Base-by-base conservation (phyloP, 495 filamentous ascomycete genomes). In the Neurospora sp. region DNA sequence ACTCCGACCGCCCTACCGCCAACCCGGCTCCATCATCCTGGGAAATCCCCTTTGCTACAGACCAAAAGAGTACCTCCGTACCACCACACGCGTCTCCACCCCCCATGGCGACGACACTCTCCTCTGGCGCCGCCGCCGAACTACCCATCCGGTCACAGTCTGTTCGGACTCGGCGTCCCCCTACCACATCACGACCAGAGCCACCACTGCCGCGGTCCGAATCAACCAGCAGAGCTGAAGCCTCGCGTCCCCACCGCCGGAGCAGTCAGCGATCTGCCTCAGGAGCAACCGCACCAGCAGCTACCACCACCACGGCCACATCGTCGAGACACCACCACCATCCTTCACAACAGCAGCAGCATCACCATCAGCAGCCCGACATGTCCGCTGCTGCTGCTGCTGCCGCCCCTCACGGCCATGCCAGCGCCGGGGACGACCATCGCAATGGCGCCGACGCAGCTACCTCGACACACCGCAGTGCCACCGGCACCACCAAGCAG, bases 351-450 rank as follows among this genome's bases (percentile, higher is more conserved):
- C 71, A n/a, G 71, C 74, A 23, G 72, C 73, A 74, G n/a, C 77
- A 77, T n/a, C 76, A 75, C 44, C 79, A 75, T 0, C 72, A 72
- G 20, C 79, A 75, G 7, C n/a, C 76, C 76, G 89, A 93, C 60
- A 89, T 89, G 85, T 82, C 87, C 40, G 79, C 82, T 44, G 81
- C 85, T 70, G 79, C 84, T 27, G 82, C 85, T 69, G 84, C 82
- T 42, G 84, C 54, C 54, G 54, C 27, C 2, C 54, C 54, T 0
- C 54, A 62, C 54, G 54, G 54, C 54, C 85, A 82, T 72, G 82
- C 79, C 60, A 83, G 83, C 75, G 83, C 87, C 71, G 80, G 85
- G 71, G 80, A 86, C 75, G 84, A 79, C 74, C 80, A 79, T 46
- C 86, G 76, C 39, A 76, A 82, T 77, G 83, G 75, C 72, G 82